Conservation (phyloP, 2,329 filamentous ascomycete species). For the Blumeriella jaapii region DNA sequence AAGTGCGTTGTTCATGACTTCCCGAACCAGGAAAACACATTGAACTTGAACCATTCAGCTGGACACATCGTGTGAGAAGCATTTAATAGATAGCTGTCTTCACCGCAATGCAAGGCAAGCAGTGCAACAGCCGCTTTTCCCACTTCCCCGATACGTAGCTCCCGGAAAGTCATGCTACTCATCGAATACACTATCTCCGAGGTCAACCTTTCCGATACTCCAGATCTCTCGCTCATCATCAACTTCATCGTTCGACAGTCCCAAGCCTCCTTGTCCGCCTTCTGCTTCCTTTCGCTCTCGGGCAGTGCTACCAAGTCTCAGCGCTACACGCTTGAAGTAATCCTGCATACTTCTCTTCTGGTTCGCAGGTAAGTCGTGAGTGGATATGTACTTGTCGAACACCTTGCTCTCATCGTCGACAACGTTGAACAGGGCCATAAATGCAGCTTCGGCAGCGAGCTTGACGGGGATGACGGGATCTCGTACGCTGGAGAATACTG, state of each 20-base stretch:
- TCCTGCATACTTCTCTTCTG: constrained; percentile 86
- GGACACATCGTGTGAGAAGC: too few relatives aligned
- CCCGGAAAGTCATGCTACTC: constrained; percentile 17
- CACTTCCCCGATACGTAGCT: too few relatives aligned
- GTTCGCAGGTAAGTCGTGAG: constrained; percentile 54
- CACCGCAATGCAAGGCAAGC: too few relatives aligned
- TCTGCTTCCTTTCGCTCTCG: constrained; percentile 85
- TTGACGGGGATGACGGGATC: constrained; percentile 93
- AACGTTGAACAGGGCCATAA: constrained; percentile 81
- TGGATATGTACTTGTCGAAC: constrained; percentile 82
- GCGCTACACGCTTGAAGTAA: constrained; percentile 89
- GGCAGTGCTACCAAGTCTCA: constrained; percentile 75
- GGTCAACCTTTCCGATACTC: constrained; percentile 85
- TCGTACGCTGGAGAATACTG: constrained; percentile 81
- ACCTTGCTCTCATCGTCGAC: constrained; percentile 76
- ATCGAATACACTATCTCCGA: constrained; percentile 42
- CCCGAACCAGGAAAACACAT: too few relatives aligned
- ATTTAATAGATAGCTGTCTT: too few relatives aligned
- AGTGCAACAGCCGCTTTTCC: too few relatives aligned
- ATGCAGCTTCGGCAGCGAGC: constrained; percentile 85
- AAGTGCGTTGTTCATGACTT: too few relatives aligned
- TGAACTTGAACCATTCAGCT: too few relatives aligned
- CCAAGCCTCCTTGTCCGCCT: constrained; percentile 75
- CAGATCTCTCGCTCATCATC: constrained; percentile 95
- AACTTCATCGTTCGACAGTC: constrained; percentile 77